These are phyloP conservation scores for Rhodotorula sp. DNA, from an alignment of 1,284 basidiomycete species.

Conservation along the genomic window DNA sequence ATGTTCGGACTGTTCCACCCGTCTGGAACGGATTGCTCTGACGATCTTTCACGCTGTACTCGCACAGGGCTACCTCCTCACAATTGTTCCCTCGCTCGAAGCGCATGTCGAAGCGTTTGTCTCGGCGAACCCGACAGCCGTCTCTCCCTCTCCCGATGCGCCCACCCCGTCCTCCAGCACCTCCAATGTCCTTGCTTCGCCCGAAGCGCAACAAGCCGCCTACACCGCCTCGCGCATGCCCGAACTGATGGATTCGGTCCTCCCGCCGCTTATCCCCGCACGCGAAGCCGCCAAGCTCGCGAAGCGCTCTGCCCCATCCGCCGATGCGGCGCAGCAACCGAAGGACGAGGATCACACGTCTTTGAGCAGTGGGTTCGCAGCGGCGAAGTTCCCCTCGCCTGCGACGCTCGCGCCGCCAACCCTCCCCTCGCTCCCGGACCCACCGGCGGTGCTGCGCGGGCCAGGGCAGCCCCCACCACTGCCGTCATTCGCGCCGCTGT, in stretches of 20 bases:
- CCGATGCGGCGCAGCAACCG: neutral
- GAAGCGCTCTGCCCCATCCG: neutral
- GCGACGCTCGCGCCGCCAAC: too few species aligned
- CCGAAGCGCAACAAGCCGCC: neutral
- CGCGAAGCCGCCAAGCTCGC: neutral
- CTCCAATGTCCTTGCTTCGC: neutral
- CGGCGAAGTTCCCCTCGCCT: too few species aligned
- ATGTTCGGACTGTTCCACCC: too few species aligned
- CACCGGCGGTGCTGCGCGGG: neutral
- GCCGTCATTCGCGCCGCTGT: neutral
- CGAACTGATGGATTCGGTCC: slow-evolving; percentile 15
- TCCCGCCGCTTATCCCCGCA: neutral
- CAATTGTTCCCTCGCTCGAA: slow-evolving; percentile 14
- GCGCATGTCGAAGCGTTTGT: slow-evolving; percentile 19
- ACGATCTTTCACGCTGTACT: too few species aligned
- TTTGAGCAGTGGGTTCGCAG: too few species aligned
- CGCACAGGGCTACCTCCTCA: slow-evolving; percentile 30
- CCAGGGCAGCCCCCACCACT: neutral
- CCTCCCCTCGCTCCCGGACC: neutral
- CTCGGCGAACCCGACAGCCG: neutral
- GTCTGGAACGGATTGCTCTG: too few species aligned
- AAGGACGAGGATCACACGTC: neutral
- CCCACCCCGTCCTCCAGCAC: slow-evolving; percentile 3
- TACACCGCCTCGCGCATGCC: slow-evolving; percentile 8
- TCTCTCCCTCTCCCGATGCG: neutral